Conservation (phyloP, 495 filamentous ascomycete species). For the Penicillium cataractarum region DNA sequence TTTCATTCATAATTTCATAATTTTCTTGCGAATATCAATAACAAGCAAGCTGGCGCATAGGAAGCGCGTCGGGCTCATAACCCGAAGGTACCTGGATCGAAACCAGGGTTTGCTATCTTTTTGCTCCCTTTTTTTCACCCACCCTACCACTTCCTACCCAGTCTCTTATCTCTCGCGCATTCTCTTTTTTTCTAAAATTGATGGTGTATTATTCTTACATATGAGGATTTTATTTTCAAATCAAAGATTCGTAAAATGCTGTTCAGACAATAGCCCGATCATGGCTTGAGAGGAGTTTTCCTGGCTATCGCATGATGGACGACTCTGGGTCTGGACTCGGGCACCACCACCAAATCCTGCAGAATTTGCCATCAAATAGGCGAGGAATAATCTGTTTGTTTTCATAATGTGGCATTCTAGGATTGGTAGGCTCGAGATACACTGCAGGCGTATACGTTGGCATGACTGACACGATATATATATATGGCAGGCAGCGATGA, state of each 20-base stretch:
- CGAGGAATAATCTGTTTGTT: too few species aligned
- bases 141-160: neutral
- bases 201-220: too few species aligned
- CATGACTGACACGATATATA: too few species aligned
- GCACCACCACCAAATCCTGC: neutral
- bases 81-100: slow-evolving; percentile 13
- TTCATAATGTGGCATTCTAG: neutral
- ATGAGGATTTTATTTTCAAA: neutral
- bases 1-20: neutral
- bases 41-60: slow-evolving; percentile 11
- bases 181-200: neutral
- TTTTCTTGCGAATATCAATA: neutral
- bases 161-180: neutral
- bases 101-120: slow-evolving; percentile 11
- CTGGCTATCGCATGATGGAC: neutral
- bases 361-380: too few species aligned
- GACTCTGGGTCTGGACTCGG: too few species aligned
- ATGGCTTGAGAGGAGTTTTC: too few species aligned
- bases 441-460: too few species aligned
- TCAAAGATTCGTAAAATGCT: neutral
- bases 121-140: neutral
- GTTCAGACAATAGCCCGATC: neutral
- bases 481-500: too few species aligned
- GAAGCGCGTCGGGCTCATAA: slow-evolving; percentile 13
- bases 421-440: too few species aligned